A percentile compares a stretch with the other conserved stretches of the same genome.
These are phyloP conservation scores for Fusarium illudens DNA, from an alignment of 2,329 filamentous ascomycete genomes.

Conservation along the genomic window DNA sequence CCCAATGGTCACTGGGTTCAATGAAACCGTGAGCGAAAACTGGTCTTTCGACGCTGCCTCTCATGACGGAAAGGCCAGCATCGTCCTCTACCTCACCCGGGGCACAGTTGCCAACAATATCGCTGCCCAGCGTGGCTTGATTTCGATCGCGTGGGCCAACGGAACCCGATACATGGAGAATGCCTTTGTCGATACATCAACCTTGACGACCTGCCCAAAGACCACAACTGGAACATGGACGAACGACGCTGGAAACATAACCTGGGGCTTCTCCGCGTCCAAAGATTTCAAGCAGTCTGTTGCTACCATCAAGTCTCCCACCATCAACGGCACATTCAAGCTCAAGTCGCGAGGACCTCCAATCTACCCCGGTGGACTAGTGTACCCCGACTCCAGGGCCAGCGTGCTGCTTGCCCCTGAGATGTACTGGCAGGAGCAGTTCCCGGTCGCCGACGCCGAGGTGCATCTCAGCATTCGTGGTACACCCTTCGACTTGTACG, in stretches of 20 bases:
- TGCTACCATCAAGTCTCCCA: constrained; percentile 28
- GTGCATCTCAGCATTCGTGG: constrained; percentile 12
- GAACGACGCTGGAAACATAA: constrained; percentile 1
- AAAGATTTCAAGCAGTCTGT: constrained; percentile 20
- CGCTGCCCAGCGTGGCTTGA: constrained; percentile 20
- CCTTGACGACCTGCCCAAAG: constrained; percentile 12
- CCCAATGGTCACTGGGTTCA: constrained; percentile 16
- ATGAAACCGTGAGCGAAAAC: constrained; percentile 13
- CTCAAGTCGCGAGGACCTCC: constrained; percentile 19
- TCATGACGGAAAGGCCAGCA: constrained; percentile 18
- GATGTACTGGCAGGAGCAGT: constrained; percentile 21
- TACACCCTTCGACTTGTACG: constrained; percentile 12
- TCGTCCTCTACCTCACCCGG: constrained; percentile 21
- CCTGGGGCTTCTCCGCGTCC: constrained; percentile 22
- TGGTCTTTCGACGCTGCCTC: constrained; percentile 23
- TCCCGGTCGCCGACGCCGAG: constrained; percentile 14
- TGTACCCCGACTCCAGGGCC: constrained; percentile 22
- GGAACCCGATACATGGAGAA: constrained; percentile 30
- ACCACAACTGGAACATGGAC: constrained; percentile 13
- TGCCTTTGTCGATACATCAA: constrained; percentile 17
- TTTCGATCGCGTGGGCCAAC: constrained; percentile 26
- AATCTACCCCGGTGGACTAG: constrained; percentile 26
- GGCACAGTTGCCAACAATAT: constrained; percentile 16
- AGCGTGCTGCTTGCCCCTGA: constrained; percentile 12
- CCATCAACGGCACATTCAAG: constrained; percentile 24